These are phyloP conservation scores for Apiospora arundinis DNA, from an alignment of 2,329 filamentous ascomycete species.

Conservation along the genomic window DNA sequence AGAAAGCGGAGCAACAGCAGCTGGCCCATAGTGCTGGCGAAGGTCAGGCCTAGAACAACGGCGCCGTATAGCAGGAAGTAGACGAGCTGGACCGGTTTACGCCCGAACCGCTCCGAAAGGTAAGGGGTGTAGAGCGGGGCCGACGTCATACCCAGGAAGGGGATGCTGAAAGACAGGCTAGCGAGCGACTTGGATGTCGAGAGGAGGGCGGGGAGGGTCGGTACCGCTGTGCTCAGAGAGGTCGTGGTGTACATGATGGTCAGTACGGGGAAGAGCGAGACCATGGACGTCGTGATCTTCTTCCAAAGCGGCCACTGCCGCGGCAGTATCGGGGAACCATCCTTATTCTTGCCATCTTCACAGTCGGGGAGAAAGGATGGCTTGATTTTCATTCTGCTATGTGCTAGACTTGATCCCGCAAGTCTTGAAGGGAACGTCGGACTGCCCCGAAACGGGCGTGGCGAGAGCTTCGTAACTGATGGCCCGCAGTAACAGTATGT, in stretches of 20 bases:
- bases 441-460: neutral
- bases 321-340: neutral
- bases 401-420: neutral
- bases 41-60: slow-evolving; percentile 45
- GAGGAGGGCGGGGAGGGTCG: neutral
- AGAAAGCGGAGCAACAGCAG: slow-evolving; percentile 48
- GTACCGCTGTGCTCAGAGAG: slow-evolving; percentile 10
- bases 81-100: slow-evolving; percentile 46
- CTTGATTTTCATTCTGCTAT: neutral
- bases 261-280: neutral
- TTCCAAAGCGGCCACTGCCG: neutral
- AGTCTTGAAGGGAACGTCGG: neutral
- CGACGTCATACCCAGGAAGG: slow-evolving; percentile 23
- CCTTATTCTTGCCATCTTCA: neutral
- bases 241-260: slow-evolving; percentile 22
- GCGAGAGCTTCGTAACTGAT: neutral
- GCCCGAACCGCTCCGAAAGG: slow-evolving; percentile 44
- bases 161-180: slow-evolving; percentile 21
- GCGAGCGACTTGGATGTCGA: slow-evolving; percentile 17
- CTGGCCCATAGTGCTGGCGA: slow-evolving; percentile 40
- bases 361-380: neutral
- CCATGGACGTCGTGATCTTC: neutral
- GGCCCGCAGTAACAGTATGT: neutral
- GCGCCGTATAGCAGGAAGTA: slow-evolving; percentile 43
- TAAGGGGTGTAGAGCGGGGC: slow-evolving; percentile 22